These are phyloP conservation scores for Fusarium devonianum DNA, from an alignment of 2,329 filamentous ascomycete species.

Conservation along the genomic window DNA sequence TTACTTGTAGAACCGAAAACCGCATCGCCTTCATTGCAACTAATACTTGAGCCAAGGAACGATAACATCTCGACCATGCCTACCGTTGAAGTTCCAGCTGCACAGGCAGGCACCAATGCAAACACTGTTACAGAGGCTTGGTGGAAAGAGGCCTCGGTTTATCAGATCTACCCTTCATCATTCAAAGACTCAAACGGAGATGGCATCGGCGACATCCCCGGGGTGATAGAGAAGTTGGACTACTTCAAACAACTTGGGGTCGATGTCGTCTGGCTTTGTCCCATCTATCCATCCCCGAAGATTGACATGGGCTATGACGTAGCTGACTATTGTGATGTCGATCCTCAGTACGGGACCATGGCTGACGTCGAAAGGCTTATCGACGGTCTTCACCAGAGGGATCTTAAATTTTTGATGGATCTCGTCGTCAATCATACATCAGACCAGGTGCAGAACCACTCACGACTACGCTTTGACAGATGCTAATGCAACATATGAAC, in stretches of 20 bases:
- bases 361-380: slow-evolving; percentile 70
- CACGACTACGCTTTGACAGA: not conserved
- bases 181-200: slow-evolving; percentile 65
- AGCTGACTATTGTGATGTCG: slow-evolving; percentile 69
- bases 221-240: slow-evolving; percentile 66
- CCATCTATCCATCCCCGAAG: slow-evolving; percentile 69
- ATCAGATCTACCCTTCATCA: slow-evolving; percentile 61
- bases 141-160: slow-evolving; percentile 61
- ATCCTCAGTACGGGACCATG: slow-evolving; percentile 71
- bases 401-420: slow-evolving; percentile 75
- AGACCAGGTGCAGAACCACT: slow-evolving; percentile 11
- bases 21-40: not conserved
- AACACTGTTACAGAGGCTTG: slow-evolving; percentile 43
- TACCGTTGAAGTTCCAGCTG: not conserved
- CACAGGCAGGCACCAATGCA: not conserved
- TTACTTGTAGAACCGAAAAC: too few species aligned
- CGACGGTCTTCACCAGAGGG: slow-evolving; percentile 62
- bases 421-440: slow-evolving; percentile 81
- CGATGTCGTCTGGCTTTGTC: slow-evolving; percentile 72
- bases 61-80: slow-evolving; percentile 4
- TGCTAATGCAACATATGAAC: not conserved
- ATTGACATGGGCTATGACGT: slow-evolving; percentile 78
- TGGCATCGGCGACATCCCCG: slow-evolving; percentile 67
- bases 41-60: not conserved
- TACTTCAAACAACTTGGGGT: slow-evolving; percentile 68